Base-by-base conservation (phyloP, 2,329 filamentous ascomycete genomes). In the Fusarium pseudograminearum region DNA sequence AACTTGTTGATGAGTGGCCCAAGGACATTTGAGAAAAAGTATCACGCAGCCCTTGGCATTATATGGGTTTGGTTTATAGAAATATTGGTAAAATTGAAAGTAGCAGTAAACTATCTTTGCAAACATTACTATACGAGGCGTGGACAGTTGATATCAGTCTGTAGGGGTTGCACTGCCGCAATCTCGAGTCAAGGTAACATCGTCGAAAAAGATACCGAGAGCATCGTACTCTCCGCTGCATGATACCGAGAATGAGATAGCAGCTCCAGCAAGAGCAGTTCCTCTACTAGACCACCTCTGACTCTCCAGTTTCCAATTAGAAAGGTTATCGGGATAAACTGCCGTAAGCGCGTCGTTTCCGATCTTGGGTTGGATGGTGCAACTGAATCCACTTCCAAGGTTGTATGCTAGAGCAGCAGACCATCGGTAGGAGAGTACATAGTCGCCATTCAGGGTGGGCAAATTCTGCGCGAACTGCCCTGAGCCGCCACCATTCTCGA, bases 1-100 rank as follows among this genome's bases (percentile, higher is more conserved):
- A 65, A 15, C 44, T 74, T 8, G 31, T 67, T 11, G 57, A 71
- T 38, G 71, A 73, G 12, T 73, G 72, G 72, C 61, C 60, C 4
- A 14, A 36, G 15, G 46, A 57, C 24, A 18, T 15, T 18, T 26
- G 15, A 16, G 3, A 11, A 20, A 4, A 4, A 14, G 14, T 11
- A 12, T 20, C 6, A 46, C 20, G 2, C 3, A 20, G 24, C 11
- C 5, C 7, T 11, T 44, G 1, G 10, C 11, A 1, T 12, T 26
- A 16, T 5, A 4, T 12, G 5, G 5, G 2, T 9, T 4, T 7
- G 3, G 4, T 18, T 12, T n/a, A 5, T 24, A 24, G 18, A 6
- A 18, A 24, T 24, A 3, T 14, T 20, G n/a, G 5, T 11, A 24
- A 15, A 26, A 18, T 33, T 12, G 4, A 6, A 16, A 18, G 4